phyloP scores from a whole-genome alignment of 2,329 filamentous ascomycete species.

The Colletotrichum sp. region DNA sequence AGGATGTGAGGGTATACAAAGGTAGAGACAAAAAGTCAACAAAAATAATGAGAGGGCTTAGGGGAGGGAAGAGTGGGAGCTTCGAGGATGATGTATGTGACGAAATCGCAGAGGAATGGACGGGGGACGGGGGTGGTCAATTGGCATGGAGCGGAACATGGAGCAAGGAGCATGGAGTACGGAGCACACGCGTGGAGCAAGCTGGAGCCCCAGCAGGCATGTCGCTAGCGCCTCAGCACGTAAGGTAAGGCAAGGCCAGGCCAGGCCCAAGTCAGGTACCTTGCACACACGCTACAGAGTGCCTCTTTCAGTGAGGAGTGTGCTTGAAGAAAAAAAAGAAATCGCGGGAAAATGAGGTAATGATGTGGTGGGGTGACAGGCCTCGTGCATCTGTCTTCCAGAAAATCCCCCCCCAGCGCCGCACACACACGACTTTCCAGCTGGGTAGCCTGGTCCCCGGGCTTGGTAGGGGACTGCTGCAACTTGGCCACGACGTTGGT shows the following conservation, averaged over 20 bases:
- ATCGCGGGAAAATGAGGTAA: slow-evolving; percentile 1
- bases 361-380: slow-evolving; percentile 17
- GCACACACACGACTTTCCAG: not conserved
- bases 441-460: not conserved
- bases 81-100: slow-evolving; percentile 19
- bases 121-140: slow-evolving; percentile 8
- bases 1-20: not conserved
- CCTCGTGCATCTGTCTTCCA: not conserved
- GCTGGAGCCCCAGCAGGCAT: not conserved
- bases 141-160: slow-evolving; percentile 18
- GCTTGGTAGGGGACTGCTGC: not conserved
- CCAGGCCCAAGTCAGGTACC: not conserved
- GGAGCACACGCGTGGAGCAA: slow-evolving; percentile 2
- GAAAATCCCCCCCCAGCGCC: not conserved
- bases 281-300: not conserved
- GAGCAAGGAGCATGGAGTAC: not conserved
- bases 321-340: not conserved
- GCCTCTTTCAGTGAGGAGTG: not conserved
- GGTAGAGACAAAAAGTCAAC: not conserved
- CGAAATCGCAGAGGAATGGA: slow-evolving; percentile 20
- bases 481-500: not conserved
- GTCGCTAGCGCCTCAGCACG: not conserved
- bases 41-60: not conserved
- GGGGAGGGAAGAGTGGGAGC: slow-evolving; percentile 1
- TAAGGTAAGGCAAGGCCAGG: not conserved